A percentile compares a stretch with the other conserved stretches of the same genome.
Conservation (phyloP, 768 basidiomycete species). For the Rhodotorula graminis region DNA sequence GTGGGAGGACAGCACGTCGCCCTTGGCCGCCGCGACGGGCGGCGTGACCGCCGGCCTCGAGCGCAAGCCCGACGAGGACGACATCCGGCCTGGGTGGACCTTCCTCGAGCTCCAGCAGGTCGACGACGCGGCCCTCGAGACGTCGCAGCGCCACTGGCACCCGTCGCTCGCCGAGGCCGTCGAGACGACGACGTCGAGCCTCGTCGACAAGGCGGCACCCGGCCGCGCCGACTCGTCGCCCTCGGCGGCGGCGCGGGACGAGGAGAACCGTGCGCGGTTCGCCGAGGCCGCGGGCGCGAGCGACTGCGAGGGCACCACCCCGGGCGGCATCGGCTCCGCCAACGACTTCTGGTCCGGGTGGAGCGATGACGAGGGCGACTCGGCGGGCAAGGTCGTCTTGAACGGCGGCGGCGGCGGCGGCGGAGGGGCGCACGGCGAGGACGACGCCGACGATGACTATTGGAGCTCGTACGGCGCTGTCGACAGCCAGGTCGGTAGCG, state of each 20-base stretch:
- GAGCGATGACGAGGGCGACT: constrained; percentile 11
- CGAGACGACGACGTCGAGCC: neutral
- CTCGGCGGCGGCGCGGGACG: neutral
- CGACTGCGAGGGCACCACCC: constrained; percentile 24
- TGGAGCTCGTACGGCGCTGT: constrained; percentile 12
- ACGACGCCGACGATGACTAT: constrained; percentile 16
- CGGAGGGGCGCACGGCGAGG: neutral
- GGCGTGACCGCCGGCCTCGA: neutral
- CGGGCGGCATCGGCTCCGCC: constrained; percentile 13
- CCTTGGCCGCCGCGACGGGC: neutral
- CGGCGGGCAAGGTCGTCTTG: neutral
- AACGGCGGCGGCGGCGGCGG: neutral
- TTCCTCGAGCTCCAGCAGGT: constrained; percentile 12
- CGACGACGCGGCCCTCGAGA: neutral
- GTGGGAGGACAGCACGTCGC: neutral
- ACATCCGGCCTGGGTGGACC: constrained; percentile 10
- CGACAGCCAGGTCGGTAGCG: constrained; percentile 1
- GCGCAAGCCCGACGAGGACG: neutral
- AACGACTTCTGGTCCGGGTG: constrained; percentile 29
- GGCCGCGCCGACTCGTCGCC: neutral
- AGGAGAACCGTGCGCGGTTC: neutral
- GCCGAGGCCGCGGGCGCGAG: constrained; percentile 3
- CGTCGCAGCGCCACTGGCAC: neutral
- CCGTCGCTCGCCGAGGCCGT: neutral
- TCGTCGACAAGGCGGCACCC: neutral